These are phyloP conservation scores for Trichophyton equinum DNA, from an alignment of 2,329 filamentous ascomycete genomes.

Conservation along the genomic window DNA sequence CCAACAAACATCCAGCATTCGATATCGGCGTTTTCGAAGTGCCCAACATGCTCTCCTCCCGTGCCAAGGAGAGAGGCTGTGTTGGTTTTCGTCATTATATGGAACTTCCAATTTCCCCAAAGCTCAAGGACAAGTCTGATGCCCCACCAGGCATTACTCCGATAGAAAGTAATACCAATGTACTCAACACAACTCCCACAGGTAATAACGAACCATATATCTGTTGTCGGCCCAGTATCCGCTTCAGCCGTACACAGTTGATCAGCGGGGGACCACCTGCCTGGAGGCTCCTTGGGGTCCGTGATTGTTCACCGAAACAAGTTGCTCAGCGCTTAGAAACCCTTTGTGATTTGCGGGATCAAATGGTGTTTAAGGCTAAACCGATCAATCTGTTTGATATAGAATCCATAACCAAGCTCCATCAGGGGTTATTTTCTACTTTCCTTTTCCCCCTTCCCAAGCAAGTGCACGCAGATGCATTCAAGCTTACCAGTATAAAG, in stretches of 20 bases:
- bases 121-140: slow-evolving; percentile 11
- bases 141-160: slow-evolving; percentile 9
- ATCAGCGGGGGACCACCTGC: slow-evolving; percentile 27
- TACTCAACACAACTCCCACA: slow-evolving; percentile 15
- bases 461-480: slow-evolving; percentile 6
- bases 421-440: slow-evolving; percentile 26
- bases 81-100: slow-evolving; percentile 37
- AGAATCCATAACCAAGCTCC: slow-evolving; percentile 22
- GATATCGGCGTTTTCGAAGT: slow-evolving; percentile 36
- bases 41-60: slow-evolving; percentile 37
- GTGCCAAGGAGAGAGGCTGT: slow-evolving; percentile 35
- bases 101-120: slow-evolving; percentile 31
- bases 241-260: slow-evolving; percentile 26
- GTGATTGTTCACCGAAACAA: slow-evolving; percentile 24
- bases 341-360: slow-evolving; percentile 24
- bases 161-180: slow-evolving; percentile 15
- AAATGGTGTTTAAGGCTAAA: slow-evolving; percentile 21
- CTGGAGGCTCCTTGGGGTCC: slow-evolving; percentile 33
- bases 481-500: slow-evolving; percentile 25
- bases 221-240: slow-evolving; percentile 24
- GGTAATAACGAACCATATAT: slow-evolving; percentile 23
- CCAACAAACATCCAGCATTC: slow-evolving; percentile 28
- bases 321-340: slow-evolving; percentile 26
- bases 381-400: slow-evolving; percentile 26
- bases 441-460: slow-evolving; percentile 28